A percentile compares a stretch with the other conserved stretches of the same genome.
phyloP scores from a whole-genome alignment of 139 green algal genomes.

The Deuterostichococcus epilithicus region DNA sequence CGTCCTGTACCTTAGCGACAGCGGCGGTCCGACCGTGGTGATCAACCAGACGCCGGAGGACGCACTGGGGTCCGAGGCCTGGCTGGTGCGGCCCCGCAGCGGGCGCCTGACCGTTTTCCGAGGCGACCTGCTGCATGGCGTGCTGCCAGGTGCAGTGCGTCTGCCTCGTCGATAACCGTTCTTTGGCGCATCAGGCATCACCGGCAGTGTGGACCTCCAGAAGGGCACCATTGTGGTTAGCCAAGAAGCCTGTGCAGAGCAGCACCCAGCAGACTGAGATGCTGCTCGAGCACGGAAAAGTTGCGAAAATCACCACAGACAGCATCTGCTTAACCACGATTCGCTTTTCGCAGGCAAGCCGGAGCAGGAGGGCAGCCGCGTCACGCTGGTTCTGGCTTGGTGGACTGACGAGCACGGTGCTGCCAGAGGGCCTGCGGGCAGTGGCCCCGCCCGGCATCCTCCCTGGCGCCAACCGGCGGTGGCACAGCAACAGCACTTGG shows the following conservation, averaged over 20 bases:
- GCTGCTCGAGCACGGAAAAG: too few species aligned
- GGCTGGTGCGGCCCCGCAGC: constrained; percentile 8
- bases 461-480: not conserved
- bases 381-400: constrained; percentile 37
- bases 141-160: constrained; percentile 37
- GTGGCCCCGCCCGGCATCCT: too few species aligned
- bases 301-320: too few species aligned
- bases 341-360: not conserved
- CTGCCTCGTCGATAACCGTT: too few species aligned
- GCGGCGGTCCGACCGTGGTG: constrained; percentile 25
- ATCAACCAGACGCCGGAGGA: constrained; percentile 15
- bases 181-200: too few species aligned
- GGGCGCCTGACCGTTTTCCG: constrained; percentile 23
- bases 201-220: too few species aligned
- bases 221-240: too few species aligned
- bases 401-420: constrained; percentile 16
- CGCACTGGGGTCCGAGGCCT: not conserved
- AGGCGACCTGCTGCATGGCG: constrained; percentile 39
- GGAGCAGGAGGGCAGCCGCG: constrained; percentile 4
- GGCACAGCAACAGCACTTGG: not conserved
- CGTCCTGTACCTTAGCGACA: constrained; percentile 30
- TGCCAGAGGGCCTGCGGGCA: not conserved
- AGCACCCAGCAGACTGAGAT: too few species aligned
- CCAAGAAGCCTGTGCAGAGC: too few species aligned
- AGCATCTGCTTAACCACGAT: too few species aligned